These are phyloP conservation scores for Penicillium alfredii DNA, from an alignment of 495 filamentous ascomycete species.

Conservation along the genomic window DNA sequence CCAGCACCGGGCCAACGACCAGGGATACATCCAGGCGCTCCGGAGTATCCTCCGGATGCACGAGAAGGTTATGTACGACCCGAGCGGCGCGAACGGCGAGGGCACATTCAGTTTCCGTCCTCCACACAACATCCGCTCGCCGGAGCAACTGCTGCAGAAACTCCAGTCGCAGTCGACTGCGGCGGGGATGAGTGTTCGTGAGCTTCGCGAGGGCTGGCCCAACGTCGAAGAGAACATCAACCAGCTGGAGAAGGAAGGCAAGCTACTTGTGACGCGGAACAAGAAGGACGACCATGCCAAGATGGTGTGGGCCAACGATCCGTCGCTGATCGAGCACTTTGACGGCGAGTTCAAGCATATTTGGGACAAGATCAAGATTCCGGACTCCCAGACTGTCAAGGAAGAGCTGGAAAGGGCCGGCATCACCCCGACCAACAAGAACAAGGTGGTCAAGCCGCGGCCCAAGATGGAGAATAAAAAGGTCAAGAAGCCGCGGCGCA, in stretches of 20 bases:
- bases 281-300: conserved; percentile 86
- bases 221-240: conserved; percentile 71
- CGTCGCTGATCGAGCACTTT: conserved; percentile 65
- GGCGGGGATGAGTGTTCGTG: conserved; percentile 71
- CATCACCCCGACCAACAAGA: conserved; percentile 73
- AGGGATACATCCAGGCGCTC: conserved; percentile 40
- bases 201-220: conserved; percentile 92
- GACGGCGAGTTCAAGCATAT: conserved; percentile 76
- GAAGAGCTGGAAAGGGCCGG: conserved; percentile 65
- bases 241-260: conserved; percentile 68
- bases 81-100: conserved; percentile 49
- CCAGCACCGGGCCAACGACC: conserved; percentile 45
- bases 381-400: conserved; percentile 66
- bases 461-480: conserved; percentile 55
- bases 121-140: conserved; percentile 67
- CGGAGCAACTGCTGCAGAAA: conserved; percentile 68
- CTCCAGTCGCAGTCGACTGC: conserved; percentile 79
- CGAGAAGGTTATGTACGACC: conserved; percentile 65
- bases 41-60: conserved; percentile 45
- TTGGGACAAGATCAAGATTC: conserved; percentile 78
- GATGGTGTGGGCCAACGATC: conserved; percentile 85
- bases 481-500: conserved; percentile 58
- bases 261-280: conserved; percentile 76
- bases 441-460: conserved; percentile 53
- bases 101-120: conserved; percentile 75